Evolutionary conservation across 305 asterid species (phyloP), one percentile per base, ranked within the genome.

Genomic region (Solanum hybrid): DNA sequence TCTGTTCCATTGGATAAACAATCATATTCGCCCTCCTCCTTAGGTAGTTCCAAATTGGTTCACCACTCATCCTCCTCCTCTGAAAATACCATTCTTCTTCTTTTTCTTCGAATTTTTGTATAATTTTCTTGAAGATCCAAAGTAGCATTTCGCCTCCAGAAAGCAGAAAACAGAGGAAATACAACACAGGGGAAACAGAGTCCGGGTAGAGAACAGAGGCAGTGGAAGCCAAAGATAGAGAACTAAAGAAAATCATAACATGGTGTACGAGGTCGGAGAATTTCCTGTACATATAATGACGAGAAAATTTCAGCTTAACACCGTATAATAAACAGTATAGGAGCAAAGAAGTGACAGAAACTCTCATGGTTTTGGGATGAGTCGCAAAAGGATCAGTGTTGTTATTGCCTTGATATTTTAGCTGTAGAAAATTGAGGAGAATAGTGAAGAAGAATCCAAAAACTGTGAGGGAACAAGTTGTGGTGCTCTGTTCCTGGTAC

Each of bases 361-460:
- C 13, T 72, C 15, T n/a, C 89, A 87, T 87, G 79, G 89, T 72
- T 87, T 38, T 87, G 0, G 89, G 83, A 72, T 72, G 82, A 0
- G 89, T 72, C 22, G 45, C n/a, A 36, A 87, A 87, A 5, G 89
- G 89, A 37, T 87, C 83, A 1, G 89, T 70, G 31, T 12, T 39
- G 57, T 39, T 39, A 12, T 11, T 39, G 51, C 89, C 89, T 87
- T 72, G 89, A 72, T 87, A 87, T 15, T 87, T 87, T 24, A 87
- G 79, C 27, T 87, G 89, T 1, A 87, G 29, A 87, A 87, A 72
- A 9, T 13, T 37, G 89, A 87, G 82, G 3, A 72, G 24, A 37
- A 24, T 39, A 2, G 70, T 61, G 37, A 87, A 70, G 36, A 27
- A 15, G 70, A 70, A 36, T 1, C 89, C 89, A 36, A 36, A 26